These are phyloP conservation scores for Thelonectria rubi DNA, from an alignment of 2,329 filamentous ascomycete species.

Conservation along the genomic window DNA sequence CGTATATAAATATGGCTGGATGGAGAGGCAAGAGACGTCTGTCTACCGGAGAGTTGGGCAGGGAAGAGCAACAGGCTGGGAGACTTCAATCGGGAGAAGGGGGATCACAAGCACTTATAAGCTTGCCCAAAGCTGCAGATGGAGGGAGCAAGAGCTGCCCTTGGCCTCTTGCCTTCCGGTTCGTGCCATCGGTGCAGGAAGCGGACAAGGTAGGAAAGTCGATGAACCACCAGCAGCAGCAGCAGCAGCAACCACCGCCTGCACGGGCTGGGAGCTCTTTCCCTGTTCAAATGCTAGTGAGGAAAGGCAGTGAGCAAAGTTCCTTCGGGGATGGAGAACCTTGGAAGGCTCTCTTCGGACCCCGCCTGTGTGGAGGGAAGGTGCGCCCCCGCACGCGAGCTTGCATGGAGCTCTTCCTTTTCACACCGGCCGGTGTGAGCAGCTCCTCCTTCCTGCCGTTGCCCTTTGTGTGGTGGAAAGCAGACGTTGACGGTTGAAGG, in stretches of 20 bases:
- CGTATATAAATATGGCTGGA: too few species aligned
- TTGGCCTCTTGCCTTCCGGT: slow-evolving; percentile 8
- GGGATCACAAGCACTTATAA: slow-evolving; percentile 8
- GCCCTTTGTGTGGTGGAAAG: background rate
- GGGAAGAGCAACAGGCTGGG: background rate
- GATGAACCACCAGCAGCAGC: background rate
- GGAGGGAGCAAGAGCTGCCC: background rate
- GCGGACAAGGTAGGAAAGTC: slow-evolving; percentile 7
- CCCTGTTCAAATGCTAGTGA: background rate
- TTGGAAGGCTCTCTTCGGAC: background rate
- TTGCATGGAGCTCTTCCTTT: too few species aligned
- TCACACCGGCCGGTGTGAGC: background rate
- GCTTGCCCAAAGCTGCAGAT: background rate
- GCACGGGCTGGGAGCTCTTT: background rate
- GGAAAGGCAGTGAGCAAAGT: background rate
- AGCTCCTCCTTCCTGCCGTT: background rate
- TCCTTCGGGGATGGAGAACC: slow-evolving; percentile 15
- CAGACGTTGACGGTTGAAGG: background rate
- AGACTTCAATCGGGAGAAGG: background rate
- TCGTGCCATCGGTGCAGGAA: slow-evolving; percentile 4
- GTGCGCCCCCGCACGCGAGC: background rate
- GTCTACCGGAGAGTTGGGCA: background rate
- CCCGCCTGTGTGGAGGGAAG: slow-evolving; percentile 7
- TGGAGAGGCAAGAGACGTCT: background rate
- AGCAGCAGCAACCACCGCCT: background rate